phyloP scores from a whole-genome alignment of 2,329 filamentous ascomycete genomes.

The Aspergillus clavatus region DNA sequence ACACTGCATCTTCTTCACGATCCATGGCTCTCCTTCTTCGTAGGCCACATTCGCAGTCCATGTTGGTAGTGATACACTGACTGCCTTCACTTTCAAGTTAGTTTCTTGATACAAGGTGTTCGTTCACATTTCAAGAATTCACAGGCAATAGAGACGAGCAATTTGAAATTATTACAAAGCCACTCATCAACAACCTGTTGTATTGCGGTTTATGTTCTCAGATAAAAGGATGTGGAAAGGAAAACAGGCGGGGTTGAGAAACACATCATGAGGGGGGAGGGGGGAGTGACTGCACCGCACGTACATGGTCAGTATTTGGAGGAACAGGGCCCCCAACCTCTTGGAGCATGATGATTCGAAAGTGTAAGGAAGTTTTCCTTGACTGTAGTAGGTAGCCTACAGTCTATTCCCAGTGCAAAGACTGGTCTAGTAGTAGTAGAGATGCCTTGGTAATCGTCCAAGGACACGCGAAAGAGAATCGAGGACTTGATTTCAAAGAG shows the following conservation, averaged over 20 bases:
- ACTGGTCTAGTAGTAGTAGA: no score
- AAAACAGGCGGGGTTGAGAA: conserved; percentile 12
- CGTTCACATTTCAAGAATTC: not conserved
- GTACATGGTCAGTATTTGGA: conserved; percentile 71
- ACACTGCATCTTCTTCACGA: conserved; percentile 77
- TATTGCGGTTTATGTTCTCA: no score
- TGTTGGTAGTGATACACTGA: conserved; percentile 92
- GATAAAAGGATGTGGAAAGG: not conserved
- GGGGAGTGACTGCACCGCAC: conserved; percentile 36
- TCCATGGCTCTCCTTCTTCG: conserved; percentile 85
- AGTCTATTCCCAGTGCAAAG: no score
- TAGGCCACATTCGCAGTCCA: conserved; percentile 90
- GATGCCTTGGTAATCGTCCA: no score
- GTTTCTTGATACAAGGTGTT: conserved; percentile 1
- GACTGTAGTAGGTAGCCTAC: no score
- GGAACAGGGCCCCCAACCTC: conserved; percentile 67
- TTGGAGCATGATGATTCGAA: conserved; percentile 30
- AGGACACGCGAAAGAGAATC: no score
- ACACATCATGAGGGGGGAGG: conserved; percentile 1
- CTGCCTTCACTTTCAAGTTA: conserved; percentile 57
- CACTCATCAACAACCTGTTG: no score
- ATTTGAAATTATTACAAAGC: not conserved
- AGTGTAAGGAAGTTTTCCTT: not conserved
- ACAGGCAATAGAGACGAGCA: not conserved
- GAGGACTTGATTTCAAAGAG: not conserved